These are phyloP conservation scores for Trametes sanguinea DNA, from an alignment of 768 basidiomycete species.

Conservation along the genomic window DNA sequence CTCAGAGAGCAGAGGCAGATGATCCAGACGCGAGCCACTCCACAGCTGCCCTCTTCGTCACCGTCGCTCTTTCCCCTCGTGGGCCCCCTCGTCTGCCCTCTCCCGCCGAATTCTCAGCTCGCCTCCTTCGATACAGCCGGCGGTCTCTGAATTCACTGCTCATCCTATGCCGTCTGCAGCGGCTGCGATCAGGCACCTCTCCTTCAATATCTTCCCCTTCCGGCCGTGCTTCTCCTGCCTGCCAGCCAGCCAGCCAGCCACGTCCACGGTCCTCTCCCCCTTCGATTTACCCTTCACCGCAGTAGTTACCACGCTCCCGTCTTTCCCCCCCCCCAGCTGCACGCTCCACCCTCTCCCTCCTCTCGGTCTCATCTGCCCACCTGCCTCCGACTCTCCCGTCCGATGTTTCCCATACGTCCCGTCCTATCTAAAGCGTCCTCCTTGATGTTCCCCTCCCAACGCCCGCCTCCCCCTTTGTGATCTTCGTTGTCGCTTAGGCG, in stretches of 20 bases:
- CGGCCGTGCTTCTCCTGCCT: conserved; percentile 1
- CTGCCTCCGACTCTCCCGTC: background rate
- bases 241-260: too few species aligned
- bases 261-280: background rate
- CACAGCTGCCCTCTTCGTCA: conserved; percentile 6
- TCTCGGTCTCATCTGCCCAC: background rate
- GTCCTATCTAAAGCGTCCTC: conserved; percentile 1
- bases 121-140: background rate
- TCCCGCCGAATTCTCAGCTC: too few species aligned
- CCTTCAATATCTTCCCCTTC: conserved; percentile 4
- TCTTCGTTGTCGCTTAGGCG: too few species aligned
- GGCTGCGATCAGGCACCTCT: conserved; percentile 11
- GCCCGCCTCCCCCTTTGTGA: too few species aligned
- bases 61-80: conserved; percentile 5
- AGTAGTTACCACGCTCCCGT: background rate
- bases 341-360: background rate
- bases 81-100: background rate
- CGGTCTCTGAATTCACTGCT: background rate
- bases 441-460: background rate
- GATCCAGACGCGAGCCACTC: too few species aligned
- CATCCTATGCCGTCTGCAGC: background rate
- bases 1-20: too few species aligned
- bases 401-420: background rate
- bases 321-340: background rate
- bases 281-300: conserved; percentile 2